phyloP scores from a whole-genome alignment of 2,329 filamentous ascomycete genomes.

The Talaromyces sp. region DNA sequence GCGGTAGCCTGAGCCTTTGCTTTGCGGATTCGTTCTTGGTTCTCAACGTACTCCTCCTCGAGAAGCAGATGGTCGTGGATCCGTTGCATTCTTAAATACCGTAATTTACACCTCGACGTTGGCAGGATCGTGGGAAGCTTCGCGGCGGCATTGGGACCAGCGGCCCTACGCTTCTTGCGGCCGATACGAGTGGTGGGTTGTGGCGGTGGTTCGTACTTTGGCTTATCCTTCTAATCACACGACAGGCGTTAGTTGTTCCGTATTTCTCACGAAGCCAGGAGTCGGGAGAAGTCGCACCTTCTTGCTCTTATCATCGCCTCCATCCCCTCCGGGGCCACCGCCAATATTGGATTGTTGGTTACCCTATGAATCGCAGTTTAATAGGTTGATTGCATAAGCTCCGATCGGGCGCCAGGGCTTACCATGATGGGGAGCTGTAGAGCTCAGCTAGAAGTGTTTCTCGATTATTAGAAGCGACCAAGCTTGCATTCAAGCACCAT shows the following conservation, averaged over 20 bases:
- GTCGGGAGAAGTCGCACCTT: slow-evolving; percentile 55
- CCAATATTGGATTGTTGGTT: slow-evolving; percentile 75
- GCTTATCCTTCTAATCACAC: slow-evolving; percentile 67
- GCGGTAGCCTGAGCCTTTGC: slow-evolving; percentile 66
- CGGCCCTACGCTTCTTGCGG: slow-evolving; percentile 96
- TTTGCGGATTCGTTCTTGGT: slow-evolving; percentile 92
- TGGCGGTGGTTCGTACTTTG: slow-evolving; percentile 98
- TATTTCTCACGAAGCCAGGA: not conserved
- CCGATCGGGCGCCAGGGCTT: not conserved
- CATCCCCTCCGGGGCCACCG: slow-evolving; percentile 61
- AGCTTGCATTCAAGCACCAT: not conserved
- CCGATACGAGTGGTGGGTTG: slow-evolving; percentile 94
- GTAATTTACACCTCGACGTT: slow-evolving; percentile 93
- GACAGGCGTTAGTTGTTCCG: slow-evolving; percentile 8
- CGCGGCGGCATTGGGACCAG: slow-evolving; percentile 85
- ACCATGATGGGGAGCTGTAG: slow-evolving; percentile 10
- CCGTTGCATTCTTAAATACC: slow-evolving; percentile 95
- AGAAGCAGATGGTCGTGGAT: slow-evolving; percentile 95
- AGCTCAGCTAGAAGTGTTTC: slow-evolving; percentile 1
- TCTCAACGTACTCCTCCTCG: slow-evolving; percentile 98
- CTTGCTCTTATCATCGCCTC: slow-evolving; percentile 84
- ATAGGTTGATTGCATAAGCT: slow-evolving; percentile 1
- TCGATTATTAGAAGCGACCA: not conserved
- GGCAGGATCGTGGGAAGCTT: slow-evolving; percentile 94
- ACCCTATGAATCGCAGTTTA: slow-evolving; percentile 27